Base-by-base conservation (phyloP, 441 rosid species). In the Brassica balearica region DNA sequence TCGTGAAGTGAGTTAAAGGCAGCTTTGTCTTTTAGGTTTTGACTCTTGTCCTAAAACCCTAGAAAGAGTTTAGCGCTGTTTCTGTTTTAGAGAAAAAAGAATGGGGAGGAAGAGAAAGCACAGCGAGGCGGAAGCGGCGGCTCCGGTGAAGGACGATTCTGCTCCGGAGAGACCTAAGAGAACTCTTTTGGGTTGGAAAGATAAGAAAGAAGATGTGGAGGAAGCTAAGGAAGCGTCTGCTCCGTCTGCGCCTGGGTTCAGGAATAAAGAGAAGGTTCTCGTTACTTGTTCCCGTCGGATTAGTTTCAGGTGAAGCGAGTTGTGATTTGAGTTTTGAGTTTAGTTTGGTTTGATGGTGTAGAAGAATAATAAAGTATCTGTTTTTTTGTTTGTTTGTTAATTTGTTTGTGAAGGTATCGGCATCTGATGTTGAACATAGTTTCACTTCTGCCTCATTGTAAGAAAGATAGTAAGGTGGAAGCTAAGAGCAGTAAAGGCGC, bases 351-450 rank as follows among this genome's bases (percentile, higher is more conserved):
- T 14, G 3, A 65, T 76, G 15, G 11, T 27, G 64, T 53, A 3
- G 23, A 56, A 17, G 2, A 60, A 48, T 53, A 8, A 51, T 60
- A 3, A 27, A 10, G 23, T 67, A 5, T 2, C 23, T 65, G 38
- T 8, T 41, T 41, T 20, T n/a, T 22, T 23, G 1, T 41, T 32
- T 41, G 48, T 32, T 55, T 51, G 58, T 51, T 20, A 11, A 9
- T n/a, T 72, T 2, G 19, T 34, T 41, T 4, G 59, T 14, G 11
- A 63, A 96, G 99, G 93, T 96, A 90, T 75, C 90, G 99, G 76
- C 98, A 94, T 85, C 78, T 96, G 93, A 96, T 96, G 98, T 75
- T 96, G 85, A 94, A 94, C 80, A 73, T 96, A 69, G 97, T 96
- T 59, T 92, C 98, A 4, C 92, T 96, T 73, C 78, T 96, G 71